Conservation (phyloP, 805 yeast genomes). For the Myxozyma nipponensis region DNA sequence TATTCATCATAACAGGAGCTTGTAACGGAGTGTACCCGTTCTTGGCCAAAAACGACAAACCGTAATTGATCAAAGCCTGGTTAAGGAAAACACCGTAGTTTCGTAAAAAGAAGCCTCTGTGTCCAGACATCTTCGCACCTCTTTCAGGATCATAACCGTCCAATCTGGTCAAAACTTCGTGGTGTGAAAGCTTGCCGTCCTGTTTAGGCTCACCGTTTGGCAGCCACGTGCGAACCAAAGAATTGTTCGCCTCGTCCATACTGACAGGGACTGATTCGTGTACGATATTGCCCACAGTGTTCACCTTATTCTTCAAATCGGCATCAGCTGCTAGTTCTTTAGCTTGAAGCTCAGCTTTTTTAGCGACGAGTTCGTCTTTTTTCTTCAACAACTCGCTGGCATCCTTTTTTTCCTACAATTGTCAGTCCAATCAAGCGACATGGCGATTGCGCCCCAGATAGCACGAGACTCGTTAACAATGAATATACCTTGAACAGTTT, state of each 20-base stretch:
- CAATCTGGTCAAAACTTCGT: constrained; percentile 86
- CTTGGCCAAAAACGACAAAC: constrained; percentile 74
- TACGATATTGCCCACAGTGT: constrained; percentile 88
- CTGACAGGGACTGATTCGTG: constrained; percentile 89
- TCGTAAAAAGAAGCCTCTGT: constrained; percentile 96
- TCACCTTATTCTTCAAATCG: constrained; percentile 72
- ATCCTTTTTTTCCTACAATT: constrained; percentile 74
- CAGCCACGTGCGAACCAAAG: constrained; percentile 79
- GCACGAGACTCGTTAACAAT: too few relatives aligned
- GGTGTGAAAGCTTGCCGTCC: constrained; percentile 85
- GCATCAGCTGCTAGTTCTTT: constrained; percentile 78
- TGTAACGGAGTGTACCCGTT: constrained; percentile 86
- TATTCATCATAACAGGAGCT: constrained; percentile 99
- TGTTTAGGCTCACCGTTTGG: constrained; percentile 74
- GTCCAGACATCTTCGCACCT: constrained; percentile 96
- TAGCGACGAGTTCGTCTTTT: constrained; percentile 68
- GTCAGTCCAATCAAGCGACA: neutral
- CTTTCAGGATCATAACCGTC: constrained; percentile 99
- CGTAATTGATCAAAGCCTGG: constrained; percentile 97
- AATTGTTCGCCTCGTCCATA: constrained; percentile 78
- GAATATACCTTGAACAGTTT: constrained; percentile 60
- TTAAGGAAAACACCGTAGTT: constrained; percentile 94
- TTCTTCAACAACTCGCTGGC: constrained; percentile 76
- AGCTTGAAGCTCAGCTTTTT: constrained; percentile 63
- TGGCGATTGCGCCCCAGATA: too few relatives aligned